These are phyloP conservation scores for Stephanodiscus minutulus DNA, from an alignment of 108 stramenopile species.

Conservation along the genomic window DNA sequence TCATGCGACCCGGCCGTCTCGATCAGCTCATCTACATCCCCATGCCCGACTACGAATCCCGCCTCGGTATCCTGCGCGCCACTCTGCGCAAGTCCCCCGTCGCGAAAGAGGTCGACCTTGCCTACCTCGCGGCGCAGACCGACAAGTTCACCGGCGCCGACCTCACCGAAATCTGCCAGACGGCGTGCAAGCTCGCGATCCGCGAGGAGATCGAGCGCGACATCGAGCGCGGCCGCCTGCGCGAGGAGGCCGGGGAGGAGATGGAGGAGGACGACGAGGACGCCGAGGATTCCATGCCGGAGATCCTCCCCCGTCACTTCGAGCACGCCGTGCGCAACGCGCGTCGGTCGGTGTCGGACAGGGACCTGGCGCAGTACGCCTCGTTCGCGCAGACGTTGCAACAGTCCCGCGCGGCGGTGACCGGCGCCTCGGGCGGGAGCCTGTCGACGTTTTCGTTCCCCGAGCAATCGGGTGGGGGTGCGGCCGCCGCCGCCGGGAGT, in stretches of 20 bases:
- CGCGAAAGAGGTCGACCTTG: conserved; percentile 96
- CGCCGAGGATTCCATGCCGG: conserved; percentile 94
- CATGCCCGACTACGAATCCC: conserved; percentile 98
- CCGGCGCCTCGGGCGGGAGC: conserved; percentile 86
- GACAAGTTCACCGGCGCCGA: conserved; percentile 99
- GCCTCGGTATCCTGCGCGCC: conserved; percentile 95
- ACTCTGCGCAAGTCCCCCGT: conserved; percentile 97
- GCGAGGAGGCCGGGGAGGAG: conserved; percentile 90
- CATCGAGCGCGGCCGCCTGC: conserved; percentile 94
- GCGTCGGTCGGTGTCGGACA: conserved; percentile 96
- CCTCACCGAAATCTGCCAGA: conserved; percentile 99
- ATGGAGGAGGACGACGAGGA: conserved; percentile 89
- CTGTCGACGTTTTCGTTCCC: conserved; percentile 93
- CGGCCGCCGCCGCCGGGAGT: conserved; percentile 42
- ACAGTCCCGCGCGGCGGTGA: conserved; percentile 91
- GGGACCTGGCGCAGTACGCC: conserved; percentile 98
- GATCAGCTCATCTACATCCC: conserved; percentile 99
- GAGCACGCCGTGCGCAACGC: conserved; percentile 96
- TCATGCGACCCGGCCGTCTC: conserved; percentile 99
- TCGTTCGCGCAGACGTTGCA: conserved; percentile 97
- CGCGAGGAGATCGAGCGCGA: conserved; percentile 97
- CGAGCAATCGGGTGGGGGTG: conserved; percentile 40
- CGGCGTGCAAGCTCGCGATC: conserved; percentile 98
- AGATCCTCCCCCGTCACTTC: conserved; percentile 96
- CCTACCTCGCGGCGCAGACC: conserved; percentile 95